Conservation (phyloP, 2,329 filamentous ascomycete genomes). For the Tolypocladium tundrense region DNA sequence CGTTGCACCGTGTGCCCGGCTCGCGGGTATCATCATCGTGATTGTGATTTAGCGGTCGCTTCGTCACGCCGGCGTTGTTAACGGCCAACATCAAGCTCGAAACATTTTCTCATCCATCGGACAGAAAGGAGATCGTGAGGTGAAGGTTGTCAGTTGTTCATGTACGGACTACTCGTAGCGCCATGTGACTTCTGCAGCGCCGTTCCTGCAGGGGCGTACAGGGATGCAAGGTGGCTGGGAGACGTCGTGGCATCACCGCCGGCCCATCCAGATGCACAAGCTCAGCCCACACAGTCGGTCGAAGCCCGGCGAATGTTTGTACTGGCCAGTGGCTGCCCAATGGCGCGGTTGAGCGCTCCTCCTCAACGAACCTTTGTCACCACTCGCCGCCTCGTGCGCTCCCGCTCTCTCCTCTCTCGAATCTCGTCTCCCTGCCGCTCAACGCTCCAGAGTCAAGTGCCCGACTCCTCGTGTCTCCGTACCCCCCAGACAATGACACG, state of each 20-base stretch:
- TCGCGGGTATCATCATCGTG: too few relatives aligned
- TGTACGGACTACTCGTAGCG: background rate
- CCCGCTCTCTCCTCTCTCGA: background rate
- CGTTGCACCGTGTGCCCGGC: too few relatives aligned
- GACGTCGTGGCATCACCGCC: background rate
- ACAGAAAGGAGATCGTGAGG: too few relatives aligned
- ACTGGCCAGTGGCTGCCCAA: conserved; percentile 2
- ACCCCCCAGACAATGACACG: conserved; percentile 2
- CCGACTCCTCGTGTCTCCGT: background rate
- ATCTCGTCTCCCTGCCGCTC: background rate
- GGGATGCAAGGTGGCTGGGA: background rate
- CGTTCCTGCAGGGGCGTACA: conserved; percentile 1
- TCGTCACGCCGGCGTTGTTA: too few relatives aligned
- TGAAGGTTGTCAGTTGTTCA: background rate
- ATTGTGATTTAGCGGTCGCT: too few relatives aligned
- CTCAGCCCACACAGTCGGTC: background rate
- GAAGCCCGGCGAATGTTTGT: background rate
- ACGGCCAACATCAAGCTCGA: too few relatives aligned
- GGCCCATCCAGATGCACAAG: conserved; percentile 1
- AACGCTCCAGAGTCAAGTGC: background rate
- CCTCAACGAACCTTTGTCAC: background rate
- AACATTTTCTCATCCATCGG: too few relatives aligned
- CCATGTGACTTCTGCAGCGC: background rate
- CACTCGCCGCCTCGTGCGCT: background rate
- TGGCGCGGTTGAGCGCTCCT: conserved; percentile 1